Conservation (phyloP, 768 basidiomycete species). For the Pleurotus ostreatus region DNA sequence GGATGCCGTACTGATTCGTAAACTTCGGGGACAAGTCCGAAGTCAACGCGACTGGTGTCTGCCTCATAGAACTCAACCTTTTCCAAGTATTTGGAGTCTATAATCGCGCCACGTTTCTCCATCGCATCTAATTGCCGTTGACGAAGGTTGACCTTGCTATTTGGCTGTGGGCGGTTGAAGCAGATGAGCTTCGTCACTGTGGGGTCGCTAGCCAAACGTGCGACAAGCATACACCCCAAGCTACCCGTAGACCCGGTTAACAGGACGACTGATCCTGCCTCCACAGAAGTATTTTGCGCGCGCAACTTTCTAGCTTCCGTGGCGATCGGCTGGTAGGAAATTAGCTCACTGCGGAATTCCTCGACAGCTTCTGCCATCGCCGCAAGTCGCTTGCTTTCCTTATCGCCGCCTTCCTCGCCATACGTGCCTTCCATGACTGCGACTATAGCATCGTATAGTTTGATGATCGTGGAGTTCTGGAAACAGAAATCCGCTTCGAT, state of each 20-base stretch:
- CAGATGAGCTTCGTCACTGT: slow-evolving; percentile 25
- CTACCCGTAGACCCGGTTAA: slow-evolving; percentile 36
- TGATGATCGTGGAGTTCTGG: slow-evolving; percentile 23
- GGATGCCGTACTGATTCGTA: slow-evolving; percentile 20
- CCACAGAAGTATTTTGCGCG: background rate
- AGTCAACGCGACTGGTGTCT: slow-evolving; percentile 21
- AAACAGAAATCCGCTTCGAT: slow-evolving; percentile 26
- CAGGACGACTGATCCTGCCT: slow-evolving; percentile 21
- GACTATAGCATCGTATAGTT: slow-evolving; percentile 18
- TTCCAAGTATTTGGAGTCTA: slow-evolving; percentile 21
- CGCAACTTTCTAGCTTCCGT: background rate
- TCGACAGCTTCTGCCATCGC: slow-evolving; percentile 26
- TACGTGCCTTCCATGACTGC: slow-evolving; percentile 17
- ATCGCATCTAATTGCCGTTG: slow-evolving; percentile 26
- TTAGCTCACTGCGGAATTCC: slow-evolving; percentile 18
- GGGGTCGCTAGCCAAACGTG: slow-evolving; percentile 21
- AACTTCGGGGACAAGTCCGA: slow-evolving; percentile 20
- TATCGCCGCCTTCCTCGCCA: background rate
- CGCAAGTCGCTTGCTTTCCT: slow-evolving; percentile 15
- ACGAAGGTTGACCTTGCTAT: slow-evolving; percentile 10
- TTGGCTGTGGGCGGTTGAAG: slow-evolving; percentile 21
- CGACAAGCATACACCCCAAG: slow-evolving; percentile 29
- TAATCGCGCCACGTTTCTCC: slow-evolving; percentile 23
- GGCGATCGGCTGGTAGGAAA: slow-evolving; percentile 9
- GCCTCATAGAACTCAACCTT: slow-evolving; percentile 25